Conservation (phyloP, 1,284 basidiomycete species). For the Tylopilus orsonianus region DNA sequence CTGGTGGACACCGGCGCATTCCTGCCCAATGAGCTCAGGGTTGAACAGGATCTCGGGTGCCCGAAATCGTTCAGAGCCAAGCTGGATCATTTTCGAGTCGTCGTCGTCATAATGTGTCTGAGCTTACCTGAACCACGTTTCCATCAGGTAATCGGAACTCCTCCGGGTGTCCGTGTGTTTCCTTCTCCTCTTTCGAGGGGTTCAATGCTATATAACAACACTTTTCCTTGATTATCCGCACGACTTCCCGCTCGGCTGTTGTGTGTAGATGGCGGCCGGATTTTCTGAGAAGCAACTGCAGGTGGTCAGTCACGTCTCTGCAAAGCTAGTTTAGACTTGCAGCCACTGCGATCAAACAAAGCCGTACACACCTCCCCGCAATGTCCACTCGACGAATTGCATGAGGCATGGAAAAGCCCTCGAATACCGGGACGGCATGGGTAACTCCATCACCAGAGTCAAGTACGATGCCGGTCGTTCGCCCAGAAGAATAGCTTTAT, state of each 20-base stretch:
- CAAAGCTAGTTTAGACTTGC: constrained; percentile 13
- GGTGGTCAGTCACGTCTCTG: constrained; percentile 95
- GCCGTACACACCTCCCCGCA: constrained; percentile 74
- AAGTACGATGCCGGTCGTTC: constrained; percentile 97
- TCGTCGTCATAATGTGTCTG: background rate
- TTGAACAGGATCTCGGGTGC: constrained; percentile 99
- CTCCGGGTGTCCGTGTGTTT: constrained; percentile 73
- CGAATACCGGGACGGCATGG: constrained; percentile 98
- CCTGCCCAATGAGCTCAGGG: constrained; percentile 94
- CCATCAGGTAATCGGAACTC: constrained; percentile 97
- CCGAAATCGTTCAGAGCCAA: constrained; percentile 93
- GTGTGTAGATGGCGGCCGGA: constrained; percentile 95
- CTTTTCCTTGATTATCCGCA: constrained; percentile 98
- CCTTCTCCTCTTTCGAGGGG: constrained; percentile 94
- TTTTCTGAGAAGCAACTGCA: constrained; percentile 93
- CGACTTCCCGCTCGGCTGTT: constrained; percentile 95
- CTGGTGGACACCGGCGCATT: constrained; percentile 97
- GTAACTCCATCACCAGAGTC: constrained; percentile 99
- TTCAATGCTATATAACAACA: constrained; percentile 93
- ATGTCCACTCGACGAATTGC: constrained; percentile 96
- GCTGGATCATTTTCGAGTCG: constrained; percentile 44
- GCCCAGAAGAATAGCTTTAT: constrained; percentile 93
- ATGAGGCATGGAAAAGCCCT: constrained; percentile 99
- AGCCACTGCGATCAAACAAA: constrained; percentile 6
- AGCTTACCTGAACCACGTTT: constrained; percentile 81